These are phyloP conservation scores for Coelastrella sp. DNA, from an alignment of 139 green algal genomes.

Conservation along the genomic window DNA sequence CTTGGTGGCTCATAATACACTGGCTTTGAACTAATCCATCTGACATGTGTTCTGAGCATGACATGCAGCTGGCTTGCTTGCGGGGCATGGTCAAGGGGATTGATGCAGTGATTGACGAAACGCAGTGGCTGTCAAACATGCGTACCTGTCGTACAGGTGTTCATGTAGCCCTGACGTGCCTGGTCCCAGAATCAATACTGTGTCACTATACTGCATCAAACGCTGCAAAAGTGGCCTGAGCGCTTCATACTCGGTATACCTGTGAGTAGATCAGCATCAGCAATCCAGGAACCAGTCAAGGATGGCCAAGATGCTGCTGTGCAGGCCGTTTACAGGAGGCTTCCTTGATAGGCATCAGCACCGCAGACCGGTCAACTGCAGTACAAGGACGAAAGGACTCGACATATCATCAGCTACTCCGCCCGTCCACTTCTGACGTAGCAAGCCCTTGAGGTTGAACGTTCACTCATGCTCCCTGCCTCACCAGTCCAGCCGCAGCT, in stretches of 20 bases:
- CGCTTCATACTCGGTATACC: conserved; percentile 31
- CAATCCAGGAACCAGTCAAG: background rate
- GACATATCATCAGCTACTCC: background rate
- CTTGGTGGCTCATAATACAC: too few species aligned
- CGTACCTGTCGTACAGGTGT: conserved; percentile 46
- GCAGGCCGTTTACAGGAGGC: too few species aligned
- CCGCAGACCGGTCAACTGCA: background rate
- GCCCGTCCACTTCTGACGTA: background rate
- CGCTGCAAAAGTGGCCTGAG: conserved; percentile 28
- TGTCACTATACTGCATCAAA: conserved; percentile 23
- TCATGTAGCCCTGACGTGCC: conserved; percentile 37
- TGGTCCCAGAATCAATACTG: conserved; percentile 35
- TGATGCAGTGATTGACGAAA: too few species aligned
- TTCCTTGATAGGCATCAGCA: too few species aligned
- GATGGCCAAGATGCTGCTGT: background rate
- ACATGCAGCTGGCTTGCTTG: too few species aligned
- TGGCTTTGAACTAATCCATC: too few species aligned
- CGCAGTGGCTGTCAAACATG: too few species aligned
- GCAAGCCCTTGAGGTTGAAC: background rate
- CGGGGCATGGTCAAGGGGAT: too few species aligned
- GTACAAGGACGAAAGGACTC: too few species aligned
- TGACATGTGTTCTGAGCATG: too few species aligned
- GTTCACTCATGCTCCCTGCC: background rate
- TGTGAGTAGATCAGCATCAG: too few species aligned
- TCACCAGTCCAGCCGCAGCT: background rate